phyloP scores from a whole-genome alignment of 768 basidiomycete species.

The Amanita rimosa region DNA sequence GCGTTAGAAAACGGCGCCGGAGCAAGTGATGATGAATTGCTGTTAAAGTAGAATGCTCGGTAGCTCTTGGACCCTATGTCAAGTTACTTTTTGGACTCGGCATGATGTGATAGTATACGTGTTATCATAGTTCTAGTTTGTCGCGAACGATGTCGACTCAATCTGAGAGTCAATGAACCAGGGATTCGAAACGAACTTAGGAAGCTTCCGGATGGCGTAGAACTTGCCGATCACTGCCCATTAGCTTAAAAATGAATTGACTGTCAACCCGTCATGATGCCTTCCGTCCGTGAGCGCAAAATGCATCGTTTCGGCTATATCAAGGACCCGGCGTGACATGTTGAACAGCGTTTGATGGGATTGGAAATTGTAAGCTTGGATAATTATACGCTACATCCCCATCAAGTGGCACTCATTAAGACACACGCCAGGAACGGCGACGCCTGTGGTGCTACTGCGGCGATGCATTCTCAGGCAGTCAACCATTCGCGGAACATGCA shows the following conservation, averaged over 20 bases:
- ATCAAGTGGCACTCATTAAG: neutral
- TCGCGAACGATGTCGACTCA: neutral
- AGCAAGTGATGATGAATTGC: constrained; percentile 16
- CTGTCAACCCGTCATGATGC: neutral
- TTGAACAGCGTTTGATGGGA: neutral
- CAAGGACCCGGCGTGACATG: neutral
- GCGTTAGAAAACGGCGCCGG: constrained; percentile 7
- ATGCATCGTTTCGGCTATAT: neutral
- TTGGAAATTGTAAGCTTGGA: neutral
- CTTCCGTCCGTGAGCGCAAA: neutral
- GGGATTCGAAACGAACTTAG: neutral
- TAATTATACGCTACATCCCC: neutral
- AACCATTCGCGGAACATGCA: neutral
- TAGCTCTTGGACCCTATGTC: neutral
- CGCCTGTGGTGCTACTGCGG: neutral
- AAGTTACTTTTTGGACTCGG: neutral
- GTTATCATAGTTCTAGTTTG: neutral
- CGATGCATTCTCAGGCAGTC: neutral
- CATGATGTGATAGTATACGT: neutral
- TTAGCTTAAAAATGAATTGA: neutral
- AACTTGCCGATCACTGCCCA: neutral
- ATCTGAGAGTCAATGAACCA: neutral
- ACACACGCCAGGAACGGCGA: neutral
- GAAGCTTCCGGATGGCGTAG: neutral
- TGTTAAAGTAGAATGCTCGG: constrained; percentile 9